These are phyloP conservation scores for Aspergillus pseudoglaucus DNA, from an alignment of 2,329 filamentous ascomycete genomes.

Conservation along the genomic window DNA sequence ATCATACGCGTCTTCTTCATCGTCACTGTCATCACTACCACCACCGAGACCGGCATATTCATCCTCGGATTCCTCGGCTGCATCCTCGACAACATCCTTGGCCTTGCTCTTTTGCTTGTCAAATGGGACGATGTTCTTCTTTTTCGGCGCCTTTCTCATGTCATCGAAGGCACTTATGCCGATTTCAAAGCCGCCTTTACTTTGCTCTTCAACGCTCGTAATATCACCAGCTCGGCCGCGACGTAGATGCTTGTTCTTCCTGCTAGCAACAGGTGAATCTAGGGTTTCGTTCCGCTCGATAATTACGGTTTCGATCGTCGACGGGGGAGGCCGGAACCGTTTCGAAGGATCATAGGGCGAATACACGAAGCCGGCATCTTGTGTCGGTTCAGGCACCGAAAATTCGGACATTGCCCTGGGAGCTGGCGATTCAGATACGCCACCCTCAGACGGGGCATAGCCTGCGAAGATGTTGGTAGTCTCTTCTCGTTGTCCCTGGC, in stretches of 20 bases:
- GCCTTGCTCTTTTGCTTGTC: conserved; percentile 84
- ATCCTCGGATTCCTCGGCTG: conserved; percentile 95
- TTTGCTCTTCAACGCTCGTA: conserved; percentile 38
- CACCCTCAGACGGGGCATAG: conserved; percentile 27
- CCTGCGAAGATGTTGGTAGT: conserved; percentile 39
- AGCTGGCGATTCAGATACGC: conserved; percentile 32
- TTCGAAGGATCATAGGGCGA: conserved; percentile 62
- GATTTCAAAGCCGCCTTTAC: conserved; percentile 31
- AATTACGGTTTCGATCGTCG: conserved; percentile 65
- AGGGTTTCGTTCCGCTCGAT: conserved; percentile 33
- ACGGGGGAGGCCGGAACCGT: conserved; percentile 59
- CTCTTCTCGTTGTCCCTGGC: conserved; percentile 43
- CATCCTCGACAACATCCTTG: conserved; percentile 80
- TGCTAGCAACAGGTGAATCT: conserved; percentile 60
- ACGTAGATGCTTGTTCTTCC: conserved; percentile 51
- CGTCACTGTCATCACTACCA: conserved; percentile 76
- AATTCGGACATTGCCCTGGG: conserved; percentile 50
- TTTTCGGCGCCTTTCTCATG: conserved; percentile 59
- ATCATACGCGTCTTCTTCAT: conserved; percentile 67
- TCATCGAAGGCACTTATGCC: conserved; percentile 57
- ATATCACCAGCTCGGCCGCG: conserved; percentile 39
- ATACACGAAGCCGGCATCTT: conserved; percentile 70
- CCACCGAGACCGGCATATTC: conserved; percentile 94
- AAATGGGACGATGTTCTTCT: conserved; percentile 54
- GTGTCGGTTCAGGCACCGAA: conserved; percentile 68